Evolutionary conservation across 2,329 filamentous ascomycete genomes (phyloP), one percentile per base, ranked within the genome.

Genomic region (Gnomoniopsis sp.): DNA sequence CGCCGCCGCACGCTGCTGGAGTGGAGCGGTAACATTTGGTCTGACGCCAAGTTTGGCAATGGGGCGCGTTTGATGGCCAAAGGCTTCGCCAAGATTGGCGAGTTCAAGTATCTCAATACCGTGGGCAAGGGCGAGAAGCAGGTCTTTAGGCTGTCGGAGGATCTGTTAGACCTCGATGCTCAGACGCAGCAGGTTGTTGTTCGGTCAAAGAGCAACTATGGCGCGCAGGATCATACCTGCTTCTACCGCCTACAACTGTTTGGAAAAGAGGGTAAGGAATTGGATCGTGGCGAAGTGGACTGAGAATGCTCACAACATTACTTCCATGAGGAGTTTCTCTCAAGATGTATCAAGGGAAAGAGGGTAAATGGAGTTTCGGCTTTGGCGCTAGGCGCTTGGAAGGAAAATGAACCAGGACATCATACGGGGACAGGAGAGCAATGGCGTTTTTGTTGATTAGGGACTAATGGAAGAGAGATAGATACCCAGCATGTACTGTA

Each of bases 221-320:
- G 86, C 15, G 74, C 77, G 11, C 68, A 66, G 26, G 73, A 83
- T 49, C 85, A 87, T 66, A 88, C 86, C 3, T 89, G 87, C 68
- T 81, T 89, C 65, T 89, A 89, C 71, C 75, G 86, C 1, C 70
- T 87, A n/a, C 74, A 79, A 57, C 59, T 89, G 48, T 87, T 83
- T 67, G 87, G 79, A 17, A 70, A 79, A 34, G 55, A 66, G 23
- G 61, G 66, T 38, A 65, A 69, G 58, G 55, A 55, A 49, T 48
- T 17, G n/a, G 36, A 41, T 19, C 6, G 7, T 7, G 38, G 15
- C 14, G 22, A 14, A 6, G 6, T 30, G 2, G 19, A 52, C 21
- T 53, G 41, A 48, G 17, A 10, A n/a, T 17, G 41, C 19, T 10
- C 41, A 44, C n/a, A 10, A 19, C 6, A 3, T 3, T 44, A 44